phyloP scores from a whole-genome alignment of 2,329 filamentous ascomycete genomes.

The Alternaria sp. region DNA sequence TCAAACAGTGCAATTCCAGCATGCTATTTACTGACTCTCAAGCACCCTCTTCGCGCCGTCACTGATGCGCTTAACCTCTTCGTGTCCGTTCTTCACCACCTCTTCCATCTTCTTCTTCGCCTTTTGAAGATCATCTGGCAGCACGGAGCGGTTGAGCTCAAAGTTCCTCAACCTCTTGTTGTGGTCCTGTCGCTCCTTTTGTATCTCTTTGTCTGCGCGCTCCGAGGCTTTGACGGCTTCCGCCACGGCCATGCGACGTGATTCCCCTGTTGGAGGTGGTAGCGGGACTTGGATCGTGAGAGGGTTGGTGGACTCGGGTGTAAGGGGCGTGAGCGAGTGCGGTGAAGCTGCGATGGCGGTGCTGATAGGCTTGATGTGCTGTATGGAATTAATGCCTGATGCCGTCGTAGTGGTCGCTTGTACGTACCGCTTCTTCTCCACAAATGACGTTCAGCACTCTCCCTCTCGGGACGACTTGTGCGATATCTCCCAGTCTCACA shows the following conservation, averaged over 20 bases:
- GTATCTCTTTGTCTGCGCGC: constrained; percentile 52
- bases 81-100: constrained; percentile 58
- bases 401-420: not conserved
- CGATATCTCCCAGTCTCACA: constrained; percentile 68
- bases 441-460: constrained; percentile 69
- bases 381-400: constrained; percentile 9
- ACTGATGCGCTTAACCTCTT: constrained; percentile 60
- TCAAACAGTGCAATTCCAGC: not conserved
- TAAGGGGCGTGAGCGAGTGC: constrained; percentile 61
- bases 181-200: constrained; percentile 57
- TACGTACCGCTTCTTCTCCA: constrained; percentile 69
- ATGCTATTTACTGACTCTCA: constrained; percentile 40
- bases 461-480: constrained; percentile 73
- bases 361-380: constrained; percentile 65
- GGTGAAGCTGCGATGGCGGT: constrained; percentile 62
- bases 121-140: constrained; percentile 61
- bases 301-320: constrained; percentile 59
- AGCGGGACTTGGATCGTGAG: constrained; percentile 64
- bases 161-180: constrained; percentile 60
- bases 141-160: constrained; percentile 53
- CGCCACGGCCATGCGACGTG: constrained; percentile 54
- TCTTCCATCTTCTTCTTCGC: constrained; percentile 61
- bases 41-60: constrained; percentile 60
- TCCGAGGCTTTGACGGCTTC: constrained; percentile 55
- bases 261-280: constrained; percentile 66